Evolutionary conservation across 2,329 filamentous ascomycete species (phyloP).

Genomic region (Macrophomina tecta): DNA sequence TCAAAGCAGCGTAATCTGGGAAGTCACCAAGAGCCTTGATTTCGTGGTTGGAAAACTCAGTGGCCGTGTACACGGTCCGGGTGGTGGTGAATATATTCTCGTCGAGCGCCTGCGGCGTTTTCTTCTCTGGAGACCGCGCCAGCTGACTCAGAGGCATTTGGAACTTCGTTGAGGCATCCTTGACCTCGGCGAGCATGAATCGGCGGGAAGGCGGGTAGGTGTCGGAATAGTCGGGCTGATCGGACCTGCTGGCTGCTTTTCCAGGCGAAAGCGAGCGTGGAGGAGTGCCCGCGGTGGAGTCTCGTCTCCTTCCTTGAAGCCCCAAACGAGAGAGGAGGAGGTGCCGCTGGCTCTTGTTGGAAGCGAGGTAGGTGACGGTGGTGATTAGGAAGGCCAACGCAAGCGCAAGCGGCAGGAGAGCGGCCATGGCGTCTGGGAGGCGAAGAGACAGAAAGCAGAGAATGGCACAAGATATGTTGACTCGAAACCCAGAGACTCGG

Average conservation of each 20-base stretch:
- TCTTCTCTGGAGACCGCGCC: constrained; percentile 30
- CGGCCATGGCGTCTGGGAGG: constrained; percentile 31
- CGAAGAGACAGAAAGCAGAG: background rate
- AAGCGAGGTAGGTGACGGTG: constrained; percentile 37
- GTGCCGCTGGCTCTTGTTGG: constrained; percentile 46
- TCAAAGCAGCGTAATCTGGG: constrained; percentile 77
- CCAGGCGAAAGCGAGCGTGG: constrained; percentile 59
- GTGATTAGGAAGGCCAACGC: constrained; percentile 40
- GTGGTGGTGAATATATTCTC: constrained; percentile 37
- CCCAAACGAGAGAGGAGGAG: constrained; percentile 47
- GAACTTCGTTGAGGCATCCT: constrained; percentile 35
- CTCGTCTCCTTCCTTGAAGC: constrained; percentile 46
- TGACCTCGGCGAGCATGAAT: constrained; percentile 49
- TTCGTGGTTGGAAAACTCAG: constrained; percentile 73
- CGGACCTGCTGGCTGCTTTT: constrained; percentile 44
- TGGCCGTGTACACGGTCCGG: constrained; percentile 61
- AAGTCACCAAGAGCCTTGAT: constrained; percentile 75
- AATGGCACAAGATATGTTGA: background rate
- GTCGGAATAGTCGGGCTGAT: constrained; percentile 50
- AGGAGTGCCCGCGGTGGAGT: constrained; percentile 59
- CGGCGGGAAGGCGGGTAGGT: constrained; percentile 61
- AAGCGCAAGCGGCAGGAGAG: constrained; percentile 35
- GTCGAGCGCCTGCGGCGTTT: constrained; percentile 34
- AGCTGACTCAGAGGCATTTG: constrained; percentile 37
- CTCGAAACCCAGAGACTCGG: background rate